phyloP scores from a whole-genome alignment of 495 filamentous ascomycete species.

The Neurospora pannonica region DNA sequence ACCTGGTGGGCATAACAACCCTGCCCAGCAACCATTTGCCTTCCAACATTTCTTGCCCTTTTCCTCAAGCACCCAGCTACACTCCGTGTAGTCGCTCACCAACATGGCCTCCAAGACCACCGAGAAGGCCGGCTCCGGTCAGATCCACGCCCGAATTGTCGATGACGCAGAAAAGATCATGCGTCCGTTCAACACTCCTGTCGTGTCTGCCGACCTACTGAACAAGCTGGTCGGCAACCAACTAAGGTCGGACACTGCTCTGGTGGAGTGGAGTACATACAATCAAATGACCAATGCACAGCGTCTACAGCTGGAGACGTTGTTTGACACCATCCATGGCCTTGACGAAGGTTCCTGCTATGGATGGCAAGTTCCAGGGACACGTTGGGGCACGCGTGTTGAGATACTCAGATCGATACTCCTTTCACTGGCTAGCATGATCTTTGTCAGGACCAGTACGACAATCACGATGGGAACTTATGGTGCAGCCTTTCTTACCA shows the following conservation, averaged over 20 bases:
- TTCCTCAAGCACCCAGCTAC: not conserved
- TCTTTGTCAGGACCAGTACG: not conserved
- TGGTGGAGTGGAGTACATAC: not conserved
- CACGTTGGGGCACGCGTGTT: not conserved
- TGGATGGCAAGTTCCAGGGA: no score
- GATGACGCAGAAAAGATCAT: not conserved
- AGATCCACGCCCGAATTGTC: fast-evolving
- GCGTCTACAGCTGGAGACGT: not conserved
- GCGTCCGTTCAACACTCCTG: not conserved
- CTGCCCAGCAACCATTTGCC: not conserved
- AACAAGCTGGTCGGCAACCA: not conserved
- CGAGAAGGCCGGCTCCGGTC: fast-evolving
- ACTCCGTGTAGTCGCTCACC: not conserved
- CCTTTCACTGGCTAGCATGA: not conserved
- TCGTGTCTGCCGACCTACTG: not conserved
- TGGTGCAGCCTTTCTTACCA: not conserved
- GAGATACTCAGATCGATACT: not conserved
- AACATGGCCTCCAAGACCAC: not conserved
- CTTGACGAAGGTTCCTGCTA: not conserved
- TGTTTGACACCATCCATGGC: not conserved
- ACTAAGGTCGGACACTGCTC: fast-evolving
- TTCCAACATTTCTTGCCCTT: not conserved
- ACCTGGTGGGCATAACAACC: not conserved
- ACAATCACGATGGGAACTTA: not conserved
- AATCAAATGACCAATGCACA: not conserved